A percentile compares a stretch with the other conserved stretches of the same genome.
These are phyloP conservation scores for Podaxis carcinomalis DNA, from an alignment of 768 basidiomycete genomes.

Conservation along the genomic window DNA sequence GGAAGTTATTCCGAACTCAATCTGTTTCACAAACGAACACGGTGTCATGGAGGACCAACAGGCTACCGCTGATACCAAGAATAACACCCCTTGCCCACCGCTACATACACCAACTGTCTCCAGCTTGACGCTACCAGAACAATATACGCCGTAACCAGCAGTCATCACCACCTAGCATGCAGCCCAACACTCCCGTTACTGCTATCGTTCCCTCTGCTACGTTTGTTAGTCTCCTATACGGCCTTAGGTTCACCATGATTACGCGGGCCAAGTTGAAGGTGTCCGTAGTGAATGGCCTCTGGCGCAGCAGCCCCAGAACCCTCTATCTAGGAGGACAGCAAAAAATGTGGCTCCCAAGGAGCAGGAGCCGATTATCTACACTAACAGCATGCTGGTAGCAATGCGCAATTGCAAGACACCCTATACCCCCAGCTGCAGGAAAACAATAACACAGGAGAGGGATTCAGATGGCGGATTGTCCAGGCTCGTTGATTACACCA, in stretches of 20 bases:
- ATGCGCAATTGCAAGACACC: neutral
- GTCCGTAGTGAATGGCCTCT: no score
- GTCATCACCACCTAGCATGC: neutral
- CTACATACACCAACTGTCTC: neutral
- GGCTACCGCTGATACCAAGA: neutral
- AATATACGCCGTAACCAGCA: neutral
- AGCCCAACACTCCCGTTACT: neutral
- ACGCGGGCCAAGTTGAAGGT: no score
- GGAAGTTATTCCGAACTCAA: neutral
- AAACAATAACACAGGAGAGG: no score
- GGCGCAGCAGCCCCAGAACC: no score
- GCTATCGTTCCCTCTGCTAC: conserved; percentile 8
- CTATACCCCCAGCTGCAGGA: neutral
- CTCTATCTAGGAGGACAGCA: neutral
- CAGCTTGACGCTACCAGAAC: neutral
- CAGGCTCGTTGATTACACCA: neutral
- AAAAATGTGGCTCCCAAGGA: neutral
- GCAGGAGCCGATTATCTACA: neutral
- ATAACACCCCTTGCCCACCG: neutral
- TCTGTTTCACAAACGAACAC: neutral
- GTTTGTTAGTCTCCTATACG: conserved; percentile 10
- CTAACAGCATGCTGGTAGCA: neutral
- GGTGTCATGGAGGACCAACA: neutral
- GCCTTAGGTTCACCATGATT: conserved; percentile 5
- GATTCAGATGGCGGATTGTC: neutral